These are phyloP conservation scores for Dichotomocladium elegans DNA, from an alignment of 371 early-diverging fungal species.

Conservation along the genomic window DNA sequence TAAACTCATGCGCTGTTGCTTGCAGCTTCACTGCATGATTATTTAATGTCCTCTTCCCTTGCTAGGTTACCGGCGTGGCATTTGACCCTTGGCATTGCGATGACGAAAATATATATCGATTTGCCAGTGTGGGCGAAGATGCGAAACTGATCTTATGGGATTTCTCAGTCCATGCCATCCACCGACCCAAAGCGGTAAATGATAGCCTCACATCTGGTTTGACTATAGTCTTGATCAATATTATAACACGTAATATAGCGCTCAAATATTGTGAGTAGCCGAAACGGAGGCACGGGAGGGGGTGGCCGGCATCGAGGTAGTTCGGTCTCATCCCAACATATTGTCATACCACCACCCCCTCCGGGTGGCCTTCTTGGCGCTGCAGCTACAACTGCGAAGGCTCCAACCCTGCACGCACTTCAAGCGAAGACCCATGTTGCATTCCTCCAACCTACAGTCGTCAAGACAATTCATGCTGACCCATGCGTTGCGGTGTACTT, in stretches of 20 bases:
- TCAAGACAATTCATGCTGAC: conserved; percentile 66
- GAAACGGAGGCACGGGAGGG: conserved; percentile 1
- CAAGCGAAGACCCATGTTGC: conserved; percentile 62
- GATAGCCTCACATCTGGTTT: too few species aligned
- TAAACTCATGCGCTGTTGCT: too few species aligned
- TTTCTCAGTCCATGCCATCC: conserved; percentile 78
- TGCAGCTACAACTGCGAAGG: too few species aligned
- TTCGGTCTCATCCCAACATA: too few species aligned
- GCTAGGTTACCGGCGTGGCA: conserved; percentile 71
- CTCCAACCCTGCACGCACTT: conserved; percentile 9
- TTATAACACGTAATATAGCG: neutral
- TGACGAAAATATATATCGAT: conserved; percentile 79
- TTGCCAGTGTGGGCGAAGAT: conserved; percentile 93
- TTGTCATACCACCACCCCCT: too few species aligned
- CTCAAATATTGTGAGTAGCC: neutral
- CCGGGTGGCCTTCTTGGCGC: too few species aligned
- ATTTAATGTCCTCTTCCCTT: too few species aligned
- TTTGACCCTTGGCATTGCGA: conserved; percentile 92
- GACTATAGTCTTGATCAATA: too few species aligned
- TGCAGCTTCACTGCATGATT: too few species aligned
- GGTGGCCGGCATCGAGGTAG: conserved; percentile 13
- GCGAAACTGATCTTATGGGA: conserved; percentile 89
- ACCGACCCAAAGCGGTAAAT: conserved; percentile 68
- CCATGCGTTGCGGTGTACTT: conserved; percentile 70
- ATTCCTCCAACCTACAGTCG: conserved; percentile 73